These are phyloP conservation scores for Teratosphaeria zuluensis DNA, from an alignment of 2,329 filamentous ascomycete genomes.

Conservation along the genomic window DNA sequence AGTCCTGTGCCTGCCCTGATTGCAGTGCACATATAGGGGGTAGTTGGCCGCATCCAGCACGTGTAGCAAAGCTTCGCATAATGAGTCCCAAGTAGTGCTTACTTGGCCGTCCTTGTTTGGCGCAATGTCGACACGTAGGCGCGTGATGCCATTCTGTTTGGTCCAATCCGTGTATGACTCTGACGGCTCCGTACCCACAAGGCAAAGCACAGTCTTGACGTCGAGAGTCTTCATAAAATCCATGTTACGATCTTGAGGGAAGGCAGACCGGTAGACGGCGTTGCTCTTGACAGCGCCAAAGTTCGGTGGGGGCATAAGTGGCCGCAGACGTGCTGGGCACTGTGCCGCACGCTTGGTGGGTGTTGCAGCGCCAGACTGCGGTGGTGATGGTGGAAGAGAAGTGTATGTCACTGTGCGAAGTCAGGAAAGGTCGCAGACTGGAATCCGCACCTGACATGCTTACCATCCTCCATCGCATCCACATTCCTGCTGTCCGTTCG, in stretches of 20 bases:
- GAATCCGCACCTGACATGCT: background rate
- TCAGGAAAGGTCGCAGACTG: background rate
- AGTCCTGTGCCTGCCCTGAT: slow-evolving; percentile 87
- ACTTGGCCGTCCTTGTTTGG: slow-evolving; percentile 70
- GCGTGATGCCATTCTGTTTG: slow-evolving; percentile 54
- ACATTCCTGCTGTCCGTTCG: background rate
- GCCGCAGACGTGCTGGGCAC: slow-evolving; percentile 27
- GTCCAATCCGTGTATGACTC: slow-evolving; percentile 53
- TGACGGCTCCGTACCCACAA: slow-evolving; percentile 40
- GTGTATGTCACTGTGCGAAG: slow-evolving; percentile 5
- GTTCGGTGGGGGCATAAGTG: slow-evolving; percentile 51
- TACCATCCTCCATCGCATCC: slow-evolving; percentile 5
- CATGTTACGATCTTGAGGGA: slow-evolving; percentile 62
- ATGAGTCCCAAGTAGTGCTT: slow-evolving; percentile 53
- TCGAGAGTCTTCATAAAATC: slow-evolving; percentile 57
- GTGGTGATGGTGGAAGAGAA: slow-evolving; percentile 18
- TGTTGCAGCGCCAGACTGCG: slow-evolving; percentile 11
- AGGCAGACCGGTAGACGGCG: slow-evolving; percentile 71
- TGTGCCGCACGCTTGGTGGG: slow-evolving; percentile 12
- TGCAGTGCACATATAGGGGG: slow-evolving; percentile 82
- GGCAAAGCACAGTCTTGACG: slow-evolving; percentile 67
- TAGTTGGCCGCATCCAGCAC: slow-evolving; percentile 65
- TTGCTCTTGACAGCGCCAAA: slow-evolving; percentile 66
- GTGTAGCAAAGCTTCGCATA: slow-evolving; percentile 61
- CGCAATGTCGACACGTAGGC: slow-evolving; percentile 66